Conservation (phyloP, 2,329 filamentous ascomycete genomes). For the Fusarium marasasianum region DNA sequence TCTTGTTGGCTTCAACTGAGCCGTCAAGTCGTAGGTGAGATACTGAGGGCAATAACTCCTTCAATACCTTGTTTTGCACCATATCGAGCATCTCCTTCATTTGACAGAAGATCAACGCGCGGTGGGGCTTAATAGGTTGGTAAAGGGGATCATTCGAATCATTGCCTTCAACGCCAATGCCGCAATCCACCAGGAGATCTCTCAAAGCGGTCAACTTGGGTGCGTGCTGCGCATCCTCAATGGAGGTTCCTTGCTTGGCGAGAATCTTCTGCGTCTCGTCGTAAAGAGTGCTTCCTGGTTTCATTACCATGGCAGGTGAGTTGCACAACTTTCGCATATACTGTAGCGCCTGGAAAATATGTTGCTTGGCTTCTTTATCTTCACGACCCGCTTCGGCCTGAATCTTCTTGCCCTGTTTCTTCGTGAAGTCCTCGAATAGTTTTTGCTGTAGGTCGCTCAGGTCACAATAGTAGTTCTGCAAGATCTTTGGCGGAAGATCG, state of each 20-base stretch:
- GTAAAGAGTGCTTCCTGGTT: conserved; percentile 90
- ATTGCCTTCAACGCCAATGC: conserved; percentile 83
- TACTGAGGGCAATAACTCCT: conserved; percentile 88
- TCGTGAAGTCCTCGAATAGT: conserved; percentile 95
- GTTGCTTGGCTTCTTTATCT: conserved; percentile 94
- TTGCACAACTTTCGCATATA: conserved; percentile 99
- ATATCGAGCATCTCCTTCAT: conserved; percentile 99
- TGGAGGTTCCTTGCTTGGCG: conserved; percentile 78
- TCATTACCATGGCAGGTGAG: conserved; percentile 94
- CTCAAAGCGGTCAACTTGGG: conserved; percentile 91
- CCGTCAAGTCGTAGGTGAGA: conserved; percentile 96
- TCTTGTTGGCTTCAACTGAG: conserved; percentile 88
- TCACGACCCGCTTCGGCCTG: conserved; percentile 83
- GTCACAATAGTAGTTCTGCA: conserved; percentile 99
- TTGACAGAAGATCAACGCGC: conserved; percentile 96
- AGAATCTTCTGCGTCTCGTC: conserved; percentile 86
- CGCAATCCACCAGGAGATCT: conserved; percentile 97
- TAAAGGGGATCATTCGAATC: conserved; percentile 68
- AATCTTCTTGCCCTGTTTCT: conserved; percentile 90
- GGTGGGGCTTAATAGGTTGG: conserved; percentile 92
- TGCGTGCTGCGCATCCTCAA: conserved; percentile 88
- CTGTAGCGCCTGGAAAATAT: conserved; percentile 98
- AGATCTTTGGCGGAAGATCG: conserved; percentile 95
- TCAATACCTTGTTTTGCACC: conserved; percentile 93
- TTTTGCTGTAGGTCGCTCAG: conserved; percentile 93